Percentiles rank a stretch among this genome's conserved stretches.
Evolutionary conservation across 768 basidiomycete species (phyloP).

Genomic region (Mycena belliarum): DNA sequence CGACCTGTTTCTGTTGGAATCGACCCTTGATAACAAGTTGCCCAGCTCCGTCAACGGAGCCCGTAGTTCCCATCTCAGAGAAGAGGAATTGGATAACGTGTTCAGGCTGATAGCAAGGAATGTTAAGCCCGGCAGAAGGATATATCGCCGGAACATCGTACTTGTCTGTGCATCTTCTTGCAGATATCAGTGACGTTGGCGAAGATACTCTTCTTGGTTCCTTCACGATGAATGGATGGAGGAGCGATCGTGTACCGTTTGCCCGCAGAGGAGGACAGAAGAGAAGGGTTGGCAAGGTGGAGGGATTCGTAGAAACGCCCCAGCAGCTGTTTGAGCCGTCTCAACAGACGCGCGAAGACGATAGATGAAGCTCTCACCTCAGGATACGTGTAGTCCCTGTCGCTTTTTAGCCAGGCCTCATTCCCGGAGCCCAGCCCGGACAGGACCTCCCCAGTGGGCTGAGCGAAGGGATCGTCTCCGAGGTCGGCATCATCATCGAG

Average conservation of each 20-base stretch:
- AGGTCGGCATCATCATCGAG: constrained; percentile 81
- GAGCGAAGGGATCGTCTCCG: constrained; percentile 86
- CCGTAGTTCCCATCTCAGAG: constrained; percentile 97
- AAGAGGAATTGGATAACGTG: constrained; percentile 98
- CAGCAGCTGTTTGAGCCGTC: constrained; percentile 64
- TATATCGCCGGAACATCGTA: constrained; percentile 21
- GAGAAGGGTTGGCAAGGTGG: constrained; percentile 91
- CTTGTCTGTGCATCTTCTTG: constrained; percentile 93
- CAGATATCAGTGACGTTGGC: constrained; percentile 97
- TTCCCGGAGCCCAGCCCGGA: constrained; percentile 70
- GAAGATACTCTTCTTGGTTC: constrained; percentile 96
- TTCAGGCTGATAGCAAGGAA: constrained; percentile 64
- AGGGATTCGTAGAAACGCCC: constrained; percentile 89
- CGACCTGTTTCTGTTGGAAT: constrained; percentile 98
- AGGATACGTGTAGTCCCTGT: constrained; percentile 94
- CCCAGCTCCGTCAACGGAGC: constrained; percentile 89
- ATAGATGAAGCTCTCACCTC: constrained; percentile 55
- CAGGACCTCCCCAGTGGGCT: constrained; percentile 49
- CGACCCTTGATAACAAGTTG: constrained; percentile 96
- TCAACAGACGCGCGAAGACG: background rate
- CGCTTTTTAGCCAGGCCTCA: constrained; percentile 89
- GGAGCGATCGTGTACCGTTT: constrained; percentile 98
- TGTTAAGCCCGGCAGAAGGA: background rate
- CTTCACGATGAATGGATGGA: constrained; percentile 91
- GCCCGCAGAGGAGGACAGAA: constrained; percentile 75